phyloP scores from a whole-genome alignment of 1,139 yeast species.

The Candida pseudocylindracea region DNA sequence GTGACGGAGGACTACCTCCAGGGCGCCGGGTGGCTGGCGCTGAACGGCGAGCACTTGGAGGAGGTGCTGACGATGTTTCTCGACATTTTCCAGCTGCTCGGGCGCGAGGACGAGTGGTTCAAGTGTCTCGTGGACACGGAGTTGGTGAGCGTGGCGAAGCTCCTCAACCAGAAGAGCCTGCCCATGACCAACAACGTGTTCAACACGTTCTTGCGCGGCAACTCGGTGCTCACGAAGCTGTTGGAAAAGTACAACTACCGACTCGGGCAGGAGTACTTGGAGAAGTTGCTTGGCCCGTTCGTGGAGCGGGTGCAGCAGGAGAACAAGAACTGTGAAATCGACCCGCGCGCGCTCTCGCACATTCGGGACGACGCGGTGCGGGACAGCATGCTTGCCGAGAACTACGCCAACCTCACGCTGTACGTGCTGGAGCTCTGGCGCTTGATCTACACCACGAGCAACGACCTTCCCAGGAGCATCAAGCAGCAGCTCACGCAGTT shows the following conservation, averaged over 20 bases:
- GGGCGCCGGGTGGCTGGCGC: no score
- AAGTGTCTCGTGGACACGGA: slow-evolving; percentile 45
- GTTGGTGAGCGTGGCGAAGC: slow-evolving; percentile 22
- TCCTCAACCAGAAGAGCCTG: slow-evolving; percentile 8
- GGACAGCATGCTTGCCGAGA: slow-evolving; percentile 17
- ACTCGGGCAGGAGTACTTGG: slow-evolving; percentile 61
- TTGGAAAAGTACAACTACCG: slow-evolving; percentile 58
- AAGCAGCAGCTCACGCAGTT: slow-evolving; percentile 35
- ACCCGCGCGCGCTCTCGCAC: slow-evolving; percentile 19
- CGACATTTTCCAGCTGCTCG: slow-evolving; percentile 44
- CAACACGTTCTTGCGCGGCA: slow-evolving; percentile 70
- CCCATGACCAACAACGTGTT: slow-evolving; percentile 21
- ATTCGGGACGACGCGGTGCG: slow-evolving; percentile 13
- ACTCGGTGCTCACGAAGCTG: slow-evolving; percentile 60
- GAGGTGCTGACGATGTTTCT: slow-evolving; percentile 28
- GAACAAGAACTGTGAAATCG: slow-evolving; percentile 49
- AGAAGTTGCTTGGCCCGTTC: slow-evolving; percentile 48
- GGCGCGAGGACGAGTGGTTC: slow-evolving; percentile 48
- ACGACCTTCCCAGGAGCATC: slow-evolving; percentile 55
- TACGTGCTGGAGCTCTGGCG: slow-evolving; percentile 54
- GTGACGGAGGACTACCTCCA: no score
- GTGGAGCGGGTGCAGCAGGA: slow-evolving; percentile 29
- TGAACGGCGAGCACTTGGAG: slow-evolving; percentile 17
- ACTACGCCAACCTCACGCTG: slow-evolving; percentile 25
- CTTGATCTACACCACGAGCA: slow-evolving; percentile 42